Conservation (phyloP, 805 yeast species). For the Kuraishia molischiana region DNA sequence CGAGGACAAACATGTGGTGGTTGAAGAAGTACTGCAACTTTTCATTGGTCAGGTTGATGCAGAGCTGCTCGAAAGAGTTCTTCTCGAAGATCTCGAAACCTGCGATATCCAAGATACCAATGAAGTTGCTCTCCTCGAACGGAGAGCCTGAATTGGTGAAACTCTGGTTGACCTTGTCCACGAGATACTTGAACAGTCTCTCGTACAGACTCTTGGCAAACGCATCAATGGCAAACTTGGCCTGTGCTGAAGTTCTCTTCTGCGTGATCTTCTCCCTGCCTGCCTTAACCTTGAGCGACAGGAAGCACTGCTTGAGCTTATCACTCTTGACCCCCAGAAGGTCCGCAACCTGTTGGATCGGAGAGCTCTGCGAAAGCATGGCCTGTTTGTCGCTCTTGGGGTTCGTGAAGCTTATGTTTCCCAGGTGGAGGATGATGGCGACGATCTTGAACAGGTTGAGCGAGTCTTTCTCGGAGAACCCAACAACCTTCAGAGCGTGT, state of each 20-base stretch:
- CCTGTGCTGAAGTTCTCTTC: constrained; percentile 71
- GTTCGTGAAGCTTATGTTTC: constrained; percentile 68
- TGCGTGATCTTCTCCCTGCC: constrained; percentile 83
- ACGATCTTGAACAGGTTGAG: constrained; percentile 52
- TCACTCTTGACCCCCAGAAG: constrained; percentile 54
- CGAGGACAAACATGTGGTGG: constrained; percentile 51
- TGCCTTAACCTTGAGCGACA: constrained; percentile 81
- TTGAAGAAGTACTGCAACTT: constrained; percentile 52
- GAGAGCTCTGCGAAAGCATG: constrained; percentile 32
- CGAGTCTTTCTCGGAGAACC: constrained; percentile 47
- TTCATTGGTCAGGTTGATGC: constrained; percentile 53
- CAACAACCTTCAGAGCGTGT: constrained; percentile 65
- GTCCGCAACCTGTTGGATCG: constrained; percentile 41
- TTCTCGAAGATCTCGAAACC: constrained; percentile 51
- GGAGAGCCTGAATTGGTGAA: constrained; percentile 26
- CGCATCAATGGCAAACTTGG: constrained; percentile 75
- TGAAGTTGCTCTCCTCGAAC: constrained; percentile 21
- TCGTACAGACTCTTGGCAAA: constrained; percentile 83
- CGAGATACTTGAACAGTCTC: constrained; percentile 69
- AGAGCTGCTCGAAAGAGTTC: constrained; percentile 51
- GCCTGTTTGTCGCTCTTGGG: constrained; percentile 66
- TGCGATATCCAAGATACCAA: constrained; percentile 53
- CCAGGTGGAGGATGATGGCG: constrained; percentile 74
- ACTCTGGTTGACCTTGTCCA: constrained; percentile 62
- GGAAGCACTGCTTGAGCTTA: constrained; percentile 47